Evolutionary conservation across 345 rosid species (phyloP), one percentile per base, ranked within the genome.

Genomic region (Atalantia buxifolia): DNA sequence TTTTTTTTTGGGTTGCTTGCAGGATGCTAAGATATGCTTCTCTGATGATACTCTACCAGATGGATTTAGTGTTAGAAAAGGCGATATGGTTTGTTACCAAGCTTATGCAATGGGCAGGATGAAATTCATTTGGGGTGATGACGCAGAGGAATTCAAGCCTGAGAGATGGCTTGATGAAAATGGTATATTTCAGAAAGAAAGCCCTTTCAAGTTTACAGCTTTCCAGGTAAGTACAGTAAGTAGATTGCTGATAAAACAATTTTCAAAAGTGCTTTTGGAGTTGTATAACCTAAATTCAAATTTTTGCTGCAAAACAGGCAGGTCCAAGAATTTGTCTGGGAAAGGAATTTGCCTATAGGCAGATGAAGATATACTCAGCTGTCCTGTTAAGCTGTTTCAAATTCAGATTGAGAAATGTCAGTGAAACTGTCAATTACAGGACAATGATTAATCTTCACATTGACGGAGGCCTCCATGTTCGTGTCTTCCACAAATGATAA

Each of bases 101-200:
- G 85, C 94, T 4, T 90, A 88, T 82, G 94, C 90, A 18, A 90
- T 87, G 92, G 92, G 94, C 19, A 83, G 94, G 81, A 90, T 90
- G 94, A 86, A 84, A 75, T 86, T 84, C 81, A 83, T 87, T 50
- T 88, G 89, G 89, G 91, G 92, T 5, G 85, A 88, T 35, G 86
- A 88, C 67, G 87, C 87, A 9, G 85, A 83, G 74, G 85, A 81
- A 42, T 91, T 84, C 77, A 76, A 68, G 74, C 92, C 91, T 16
- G 85, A 91, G 69, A 86, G 94, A 82, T 89, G 91, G 91, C 83
- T 89, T 5, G 69, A 85, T 68, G 81, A 83, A 68, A 80, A 85
- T 57, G 92, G 91, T 31, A 12, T 64, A 28, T 86, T 88, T 77
- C 85, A 28, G 71, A 83, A 42, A 7, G 85, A 89, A 72, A 86